A percentile compares a stretch with the other conserved stretches of the same genome.
phyloP scores from a whole-genome alignment of 116 monocot genomes.

The Trichopus zeylanicus region DNA sequence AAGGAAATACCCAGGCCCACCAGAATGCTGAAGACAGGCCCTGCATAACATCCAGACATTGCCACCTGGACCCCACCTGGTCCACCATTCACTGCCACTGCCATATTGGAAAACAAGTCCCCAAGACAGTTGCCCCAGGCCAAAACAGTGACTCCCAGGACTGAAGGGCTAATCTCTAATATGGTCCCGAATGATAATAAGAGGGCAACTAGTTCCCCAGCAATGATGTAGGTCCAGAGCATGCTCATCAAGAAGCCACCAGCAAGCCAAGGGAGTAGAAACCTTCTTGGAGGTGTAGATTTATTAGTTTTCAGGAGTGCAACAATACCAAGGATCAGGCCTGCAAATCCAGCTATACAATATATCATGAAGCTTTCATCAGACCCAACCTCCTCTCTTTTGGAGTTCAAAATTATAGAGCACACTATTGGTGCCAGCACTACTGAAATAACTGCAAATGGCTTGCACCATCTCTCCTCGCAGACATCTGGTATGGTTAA shows the following conservation, averaged over 20 bases:
- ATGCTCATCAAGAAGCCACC: conserved; percentile 29
- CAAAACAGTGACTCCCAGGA: conserved; percentile 19
- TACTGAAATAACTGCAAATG: conserved; percentile 16
- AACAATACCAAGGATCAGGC: conserved; percentile 4
- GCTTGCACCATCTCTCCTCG: conserved; percentile 14
- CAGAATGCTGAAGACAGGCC: conserved; percentile 34
- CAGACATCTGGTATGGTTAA: conserved; percentile 23
- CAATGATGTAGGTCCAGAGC: conserved; percentile 21
- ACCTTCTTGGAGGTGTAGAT: conserved; percentile 4
- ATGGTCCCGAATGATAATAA: conserved; percentile 18
- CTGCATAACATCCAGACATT: conserved; percentile 23
- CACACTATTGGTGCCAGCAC: conserved; percentile 17
- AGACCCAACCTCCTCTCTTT: neutral
- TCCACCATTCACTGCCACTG: conserved; percentile 18
- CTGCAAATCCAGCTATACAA: neutral
- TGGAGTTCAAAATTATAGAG: conserved; percentile 8
- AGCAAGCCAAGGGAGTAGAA: conserved; percentile 17
- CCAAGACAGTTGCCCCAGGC: conserved; percentile 31
- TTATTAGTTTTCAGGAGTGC: conserved; percentile 2
- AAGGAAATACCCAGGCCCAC: conserved; percentile 32
- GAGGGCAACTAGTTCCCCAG: conserved; percentile 16
- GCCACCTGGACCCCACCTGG: conserved; percentile 15
- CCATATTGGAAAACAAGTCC: conserved; percentile 15
- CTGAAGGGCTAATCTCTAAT: conserved; percentile 16
- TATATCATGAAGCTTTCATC: neutral